Evolutionary conservation across 2,329 filamentous ascomycete genomes (phyloP).

Genomic region (Arthrobotrys conoides): DNA sequence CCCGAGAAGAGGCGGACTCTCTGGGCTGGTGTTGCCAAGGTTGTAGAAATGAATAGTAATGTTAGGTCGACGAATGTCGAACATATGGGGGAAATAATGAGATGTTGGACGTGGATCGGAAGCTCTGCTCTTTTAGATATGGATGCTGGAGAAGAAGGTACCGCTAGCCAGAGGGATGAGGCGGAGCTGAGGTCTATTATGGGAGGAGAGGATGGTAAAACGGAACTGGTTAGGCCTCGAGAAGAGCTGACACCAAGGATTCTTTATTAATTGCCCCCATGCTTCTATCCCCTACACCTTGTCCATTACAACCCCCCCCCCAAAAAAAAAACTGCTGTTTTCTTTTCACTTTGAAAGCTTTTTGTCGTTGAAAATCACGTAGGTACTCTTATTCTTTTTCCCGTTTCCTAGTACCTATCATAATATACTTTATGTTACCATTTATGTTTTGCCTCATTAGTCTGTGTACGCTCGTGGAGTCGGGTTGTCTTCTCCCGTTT

Average conservation of each 20-base stretch:
- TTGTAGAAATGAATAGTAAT: conserved; percentile 95
- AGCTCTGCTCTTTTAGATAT: conserved; percentile 67
- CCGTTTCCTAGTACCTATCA: not conserved
- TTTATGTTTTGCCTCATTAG: conserved; percentile 7
- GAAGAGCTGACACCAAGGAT: conserved; percentile 65
- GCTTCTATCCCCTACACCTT: not conserved
- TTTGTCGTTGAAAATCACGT: conserved; percentile 2
- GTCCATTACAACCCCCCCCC: not conserved
- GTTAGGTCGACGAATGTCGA: conserved; percentile 82
- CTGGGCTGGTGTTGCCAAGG: conserved; percentile 84
- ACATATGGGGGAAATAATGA: conserved; percentile 73
- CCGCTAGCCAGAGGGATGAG: conserved; percentile 45
- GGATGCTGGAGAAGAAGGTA: conserved; percentile 36
- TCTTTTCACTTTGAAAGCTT: not conserved
- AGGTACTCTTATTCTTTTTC: not conserved
- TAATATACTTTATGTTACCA: not conserved
- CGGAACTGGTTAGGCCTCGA: conserved; percentile 65
- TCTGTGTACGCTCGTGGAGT: conserved; percentile 13
- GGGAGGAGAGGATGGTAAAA: conserved; percentile 36
- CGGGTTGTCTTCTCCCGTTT: conserved; percentile 11
- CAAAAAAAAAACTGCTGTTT: no score
- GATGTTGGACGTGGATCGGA: conserved; percentile 79
- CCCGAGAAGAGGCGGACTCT: conserved; percentile 81
- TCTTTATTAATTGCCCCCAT: conserved; percentile 35
- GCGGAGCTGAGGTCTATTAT: conserved; percentile 51